Evolutionary conservation across 345 rosid genomes (phyloP), one percentile per base, ranked within the genome.

Genomic region (Eucalyptus erythrocorys): DNA sequence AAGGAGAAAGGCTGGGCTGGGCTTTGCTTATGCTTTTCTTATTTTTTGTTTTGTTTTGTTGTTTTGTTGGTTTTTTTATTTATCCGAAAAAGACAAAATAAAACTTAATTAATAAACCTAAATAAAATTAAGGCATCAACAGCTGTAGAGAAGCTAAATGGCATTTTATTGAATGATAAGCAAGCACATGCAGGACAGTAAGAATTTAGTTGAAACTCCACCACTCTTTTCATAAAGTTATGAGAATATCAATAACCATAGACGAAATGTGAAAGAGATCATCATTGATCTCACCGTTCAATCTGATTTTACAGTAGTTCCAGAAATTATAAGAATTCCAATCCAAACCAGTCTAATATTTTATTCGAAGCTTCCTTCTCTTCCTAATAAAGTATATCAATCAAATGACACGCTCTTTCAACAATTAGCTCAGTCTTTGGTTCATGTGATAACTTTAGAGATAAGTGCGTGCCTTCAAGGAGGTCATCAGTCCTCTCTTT

Each of bases 141-240:
- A n/a, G n/a, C n/a, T 87, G 96, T 94, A 76, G 95, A 92, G 91
- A 93, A 95, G 86, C 86, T 96, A 89, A 96, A 96, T 90, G 99
- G 98, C 27, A 96, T 97, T 98, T 92, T 96, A 53, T 37, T 97
- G 90, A 97, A 96, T 92, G 99, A 96, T 89, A 97, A 96, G 93
- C 99, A 94, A 95, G 99, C 94, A 85, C 95, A 91, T 87, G 99
- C 96, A 4, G 98, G 99, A 42, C 10, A 16, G 21, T 3, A 68
- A 68, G 12, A 68, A 34, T 68, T 68, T 16, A 68, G 13, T 68
- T 68, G 80, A 32, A 68, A 68, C 19, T 34, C 12, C 2, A 6
- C 24, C 24, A 8, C 80, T 68, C 24, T 68, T 68, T 16, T 16
- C 42, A 8, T 68, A 16, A 32, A 32, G 9, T 14, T 8, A n/a